A percentile compares a stretch with the other conserved stretches of the same genome.
Conservation (phyloP, 2,329 filamentous ascomycete species). For the Tolypocladium ovalisporum region DNA sequence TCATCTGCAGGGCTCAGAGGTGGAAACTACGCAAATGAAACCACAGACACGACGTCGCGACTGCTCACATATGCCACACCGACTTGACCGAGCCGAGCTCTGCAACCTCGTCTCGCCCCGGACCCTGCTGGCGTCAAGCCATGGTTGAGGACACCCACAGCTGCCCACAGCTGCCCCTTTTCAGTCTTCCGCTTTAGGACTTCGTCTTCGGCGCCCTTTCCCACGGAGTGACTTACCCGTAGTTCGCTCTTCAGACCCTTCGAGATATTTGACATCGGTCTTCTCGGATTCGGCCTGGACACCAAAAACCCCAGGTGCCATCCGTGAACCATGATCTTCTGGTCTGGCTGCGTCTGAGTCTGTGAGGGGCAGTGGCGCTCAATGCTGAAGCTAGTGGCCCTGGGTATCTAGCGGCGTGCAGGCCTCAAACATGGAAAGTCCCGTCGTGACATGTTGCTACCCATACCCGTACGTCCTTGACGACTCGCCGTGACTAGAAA, state of each 20-base stretch:
- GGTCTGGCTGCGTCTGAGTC: not conserved
- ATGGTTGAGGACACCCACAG: not conserved
- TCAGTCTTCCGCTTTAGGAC: not conserved
- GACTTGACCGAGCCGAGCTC: not conserved
- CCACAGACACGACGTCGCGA: not conserved
- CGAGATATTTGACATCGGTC: not conserved
- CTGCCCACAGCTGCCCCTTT: not conserved
- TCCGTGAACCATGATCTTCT: not conserved
- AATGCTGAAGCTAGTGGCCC: not conserved
- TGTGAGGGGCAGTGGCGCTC: not conserved
- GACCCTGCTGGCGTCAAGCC: not conserved
- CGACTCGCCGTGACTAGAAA: not conserved
- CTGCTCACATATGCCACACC: not conserved
- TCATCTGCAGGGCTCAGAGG: not conserved
- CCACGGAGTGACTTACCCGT: not conserved
- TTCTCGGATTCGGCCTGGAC: not conserved
- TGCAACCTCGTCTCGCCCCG: not conserved
- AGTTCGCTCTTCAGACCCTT: not conserved
- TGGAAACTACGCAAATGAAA: not conserved
- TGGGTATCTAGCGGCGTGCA: not conserved
- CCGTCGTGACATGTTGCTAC: not conserved
- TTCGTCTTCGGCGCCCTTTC: not conserved
- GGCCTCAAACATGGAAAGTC: not conserved
- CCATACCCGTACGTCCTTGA: not conserved
- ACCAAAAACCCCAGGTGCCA: no score